Base-by-base conservation (phyloP, 2,329 filamentous ascomycete species). In the Fusarium sp. region DNA sequence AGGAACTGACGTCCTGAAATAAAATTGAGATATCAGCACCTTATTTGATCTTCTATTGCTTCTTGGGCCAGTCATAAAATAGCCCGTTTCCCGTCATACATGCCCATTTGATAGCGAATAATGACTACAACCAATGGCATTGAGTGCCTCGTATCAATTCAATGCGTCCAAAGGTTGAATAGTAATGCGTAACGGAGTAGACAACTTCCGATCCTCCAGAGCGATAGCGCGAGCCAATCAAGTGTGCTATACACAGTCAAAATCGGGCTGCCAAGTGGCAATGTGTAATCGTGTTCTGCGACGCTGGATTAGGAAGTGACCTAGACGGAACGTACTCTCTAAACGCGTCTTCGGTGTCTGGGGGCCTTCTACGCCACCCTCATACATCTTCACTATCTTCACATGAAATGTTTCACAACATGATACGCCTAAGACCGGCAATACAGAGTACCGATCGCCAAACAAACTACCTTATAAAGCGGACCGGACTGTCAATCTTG, bases 251-350 rank as follows among this genome's bases (percentile, higher is more conserved):
- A n/a, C 2, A 6, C 15, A 16, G 5, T 3, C 2, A 8, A 52
- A 21, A 37, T 0, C 18, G 15, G 23, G 18, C 23, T 53, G 4
- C 13, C 9, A 21, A 28, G 3, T 53, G 23, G 32, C 1, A 25
- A 2, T 15, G n/a, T 0, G 21, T 19, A 4, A 1, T 15, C 9
- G 3, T 35, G 5, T 15, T 6, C 15, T 35, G 16, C 6, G 2
- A 9, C 4, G n/a, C 30, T 52, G 8, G 5, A 25, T 16, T 3
- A 3, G 49, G 12, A 21, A 25, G n/a, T 25, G 32, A 5, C 12
- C 18, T 16, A 7, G 16, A 53, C 9, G 23, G 49, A 21, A 21
- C 6, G 12, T 25, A 9, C 23, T 35, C 9, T 19, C 25, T 25
- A 10, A 25, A 6, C 9, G 5, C 11, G 23, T 21, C 11, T 19